Evolutionary conservation across 805 yeast species (phyloP).

Genomic region (Zygosaccharomyces gambellarensis): DNA sequence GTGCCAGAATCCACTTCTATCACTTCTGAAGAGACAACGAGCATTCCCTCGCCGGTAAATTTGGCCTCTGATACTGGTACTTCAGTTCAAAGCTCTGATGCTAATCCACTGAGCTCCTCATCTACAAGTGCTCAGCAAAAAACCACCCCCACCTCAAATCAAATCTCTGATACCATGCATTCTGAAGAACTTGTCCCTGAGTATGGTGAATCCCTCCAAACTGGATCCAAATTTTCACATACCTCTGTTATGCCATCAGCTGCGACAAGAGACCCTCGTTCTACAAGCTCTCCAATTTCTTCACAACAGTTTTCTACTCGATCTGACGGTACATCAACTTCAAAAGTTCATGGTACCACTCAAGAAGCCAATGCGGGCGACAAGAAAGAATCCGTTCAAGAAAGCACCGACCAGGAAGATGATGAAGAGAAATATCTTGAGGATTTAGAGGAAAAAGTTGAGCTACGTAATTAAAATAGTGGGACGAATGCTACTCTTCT

Average conservation of each 20-base stretch:
- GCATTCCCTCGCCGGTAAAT: neutral
- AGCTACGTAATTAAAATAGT: neutral
- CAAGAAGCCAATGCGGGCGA: neutral
- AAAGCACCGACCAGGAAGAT: neutral
- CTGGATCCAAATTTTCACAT: constrained; percentile 2
- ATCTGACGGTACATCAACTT: neutral
- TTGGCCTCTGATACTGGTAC: neutral
- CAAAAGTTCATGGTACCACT: neutral
- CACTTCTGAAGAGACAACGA: neutral
- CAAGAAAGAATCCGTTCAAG: neutral
- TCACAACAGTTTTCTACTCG: neutral
- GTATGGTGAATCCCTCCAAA: constrained; percentile 7
- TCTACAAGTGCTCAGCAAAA: neutral
- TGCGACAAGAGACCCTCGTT: neutral
- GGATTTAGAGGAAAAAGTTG: neutral
- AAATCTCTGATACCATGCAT: constrained; percentile 5
- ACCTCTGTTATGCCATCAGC: neutral
- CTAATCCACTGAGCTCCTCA: neutral
- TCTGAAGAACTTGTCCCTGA: constrained; percentile 5
- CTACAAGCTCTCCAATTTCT: neutral
- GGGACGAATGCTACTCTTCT: neutral
- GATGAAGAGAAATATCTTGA: neutral
- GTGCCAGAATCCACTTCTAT: neutral
- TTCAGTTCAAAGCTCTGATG: neutral
- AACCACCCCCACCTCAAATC: constrained; percentile 9